These are phyloP conservation scores for Sarcodon sp. DNA, from an alignment of 768 basidiomycete species.

Conservation along the genomic window DNA sequence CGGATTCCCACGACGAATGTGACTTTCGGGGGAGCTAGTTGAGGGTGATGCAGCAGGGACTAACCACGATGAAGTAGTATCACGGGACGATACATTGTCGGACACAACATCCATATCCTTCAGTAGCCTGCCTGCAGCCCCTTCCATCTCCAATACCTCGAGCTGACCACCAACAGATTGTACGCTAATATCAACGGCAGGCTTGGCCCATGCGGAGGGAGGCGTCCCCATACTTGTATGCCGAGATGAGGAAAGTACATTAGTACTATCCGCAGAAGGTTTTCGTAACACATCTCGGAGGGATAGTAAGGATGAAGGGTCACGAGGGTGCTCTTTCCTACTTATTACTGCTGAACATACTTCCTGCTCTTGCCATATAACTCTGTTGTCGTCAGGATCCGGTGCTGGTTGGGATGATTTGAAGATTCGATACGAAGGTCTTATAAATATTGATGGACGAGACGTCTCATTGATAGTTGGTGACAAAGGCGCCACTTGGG, in stretches of 20 bases:
- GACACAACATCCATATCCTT: constrained; percentile 26
- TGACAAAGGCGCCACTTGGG: constrained; percentile 11
- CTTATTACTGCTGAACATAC: constrained; percentile 44
- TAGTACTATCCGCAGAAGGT: constrained; percentile 21
- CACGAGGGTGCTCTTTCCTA: constrained; percentile 51
- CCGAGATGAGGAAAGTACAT: constrained; percentile 10
- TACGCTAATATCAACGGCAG: constrained; percentile 41
- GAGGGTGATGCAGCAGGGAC: constrained; percentile 5
- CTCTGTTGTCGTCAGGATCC: constrained; percentile 49
- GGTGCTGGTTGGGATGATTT: constrained; percentile 25
- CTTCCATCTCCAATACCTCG: constrained; percentile 19
- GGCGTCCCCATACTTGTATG: constrained; percentile 13
- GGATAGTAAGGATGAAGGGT: constrained; percentile 38
- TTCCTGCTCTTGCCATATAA: constrained; percentile 50
- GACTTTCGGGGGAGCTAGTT: constrained; percentile 21
- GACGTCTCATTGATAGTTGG: constrained; percentile 12
- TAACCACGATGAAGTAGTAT: background rate
- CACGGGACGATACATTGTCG: constrained; percentile 10
- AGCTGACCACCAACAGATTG: constrained; percentile 39
- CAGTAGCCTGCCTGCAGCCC: constrained; percentile 31
- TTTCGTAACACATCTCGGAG: constrained; percentile 52
- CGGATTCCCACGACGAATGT: constrained; percentile 24
- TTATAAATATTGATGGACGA: constrained; percentile 36
- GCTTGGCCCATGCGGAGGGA: constrained; percentile 39
- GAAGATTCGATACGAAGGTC: constrained; percentile 38